phyloP scores from a whole-genome alignment of 495 filamentous ascomycete genomes.

The Aspergillus steynii region DNA sequence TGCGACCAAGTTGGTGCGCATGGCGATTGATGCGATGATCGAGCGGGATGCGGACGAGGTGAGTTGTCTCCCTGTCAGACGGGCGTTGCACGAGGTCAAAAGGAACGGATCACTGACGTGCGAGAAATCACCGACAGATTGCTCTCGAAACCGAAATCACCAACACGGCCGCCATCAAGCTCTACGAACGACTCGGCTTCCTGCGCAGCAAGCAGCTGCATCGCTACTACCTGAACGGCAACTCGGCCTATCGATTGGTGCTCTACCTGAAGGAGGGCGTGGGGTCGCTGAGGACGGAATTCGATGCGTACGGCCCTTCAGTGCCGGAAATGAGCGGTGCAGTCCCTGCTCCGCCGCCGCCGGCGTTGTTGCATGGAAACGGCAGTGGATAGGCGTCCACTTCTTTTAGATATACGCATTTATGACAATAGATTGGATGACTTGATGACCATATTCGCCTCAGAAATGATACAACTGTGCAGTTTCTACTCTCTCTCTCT shows the following conservation, averaged over 20 bases:
- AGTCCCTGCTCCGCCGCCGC: constrained; percentile 15
- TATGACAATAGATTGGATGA: not conserved
- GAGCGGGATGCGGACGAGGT: constrained; percentile 84
- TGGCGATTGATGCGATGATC: constrained; percentile 92
- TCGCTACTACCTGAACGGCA: constrained; percentile 96
- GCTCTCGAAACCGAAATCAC: constrained; percentile 96
- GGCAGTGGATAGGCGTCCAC: constrained; percentile 10
- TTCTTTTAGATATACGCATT: not conserved
- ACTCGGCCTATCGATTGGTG: constrained; percentile 86
- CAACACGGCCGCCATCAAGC: constrained; percentile 85
- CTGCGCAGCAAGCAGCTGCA: constrained; percentile 90
- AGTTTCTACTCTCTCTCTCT: too few species aligned
- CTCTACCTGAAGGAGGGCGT: constrained; percentile 73
- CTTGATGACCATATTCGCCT: not conserved
- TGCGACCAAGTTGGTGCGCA: constrained; percentile 82
- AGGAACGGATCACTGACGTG: not conserved
- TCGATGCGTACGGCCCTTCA: constrained; percentile 36
- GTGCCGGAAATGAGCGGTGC: constrained; percentile 10
- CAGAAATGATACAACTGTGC: too few species aligned
- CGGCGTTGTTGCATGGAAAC: constrained; percentile 29
- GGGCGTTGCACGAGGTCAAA: not conserved
- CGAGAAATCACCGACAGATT: constrained; percentile 47
- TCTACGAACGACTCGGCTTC: constrained; percentile 95
- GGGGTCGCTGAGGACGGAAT: constrained; percentile 37
- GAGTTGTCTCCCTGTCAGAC: constrained; percentile 15